A percentile compares a stretch with the other conserved stretches of the same genome.
Evolutionary conservation across 768 basidiomycete species (phyloP).

Genomic region (Inosperma sp.): DNA sequence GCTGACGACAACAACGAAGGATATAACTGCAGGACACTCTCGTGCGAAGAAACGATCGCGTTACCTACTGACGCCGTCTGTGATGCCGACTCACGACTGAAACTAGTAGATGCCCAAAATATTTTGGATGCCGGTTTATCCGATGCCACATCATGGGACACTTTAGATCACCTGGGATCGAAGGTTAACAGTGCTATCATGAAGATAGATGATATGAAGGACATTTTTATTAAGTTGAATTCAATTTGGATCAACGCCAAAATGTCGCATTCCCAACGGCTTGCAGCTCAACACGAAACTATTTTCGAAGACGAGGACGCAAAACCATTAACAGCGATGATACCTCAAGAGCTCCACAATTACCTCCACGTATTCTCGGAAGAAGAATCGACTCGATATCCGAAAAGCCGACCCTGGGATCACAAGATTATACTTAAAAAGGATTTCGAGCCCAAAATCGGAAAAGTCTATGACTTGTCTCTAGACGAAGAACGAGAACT

Average conservation of each 20-base stretch:
- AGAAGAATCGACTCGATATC: slow-evolving; percentile 10
- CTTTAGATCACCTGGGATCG: too few species aligned
- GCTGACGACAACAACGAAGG: too few species aligned
- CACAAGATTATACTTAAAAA: slow-evolving; percentile 16
- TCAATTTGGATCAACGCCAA: background rate
- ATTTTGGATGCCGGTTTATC: too few species aligned
- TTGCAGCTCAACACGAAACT: background rate
- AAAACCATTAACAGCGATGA: background rate
- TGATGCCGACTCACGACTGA: too few species aligned
- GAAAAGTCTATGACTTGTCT: slow-evolving; percentile 6
- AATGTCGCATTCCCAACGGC: background rate
- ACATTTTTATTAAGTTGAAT: too few species aligned
- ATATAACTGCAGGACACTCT: too few species aligned
- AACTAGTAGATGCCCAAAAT: too few species aligned
- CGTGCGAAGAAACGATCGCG: too few species aligned
- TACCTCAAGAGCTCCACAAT: background rate
- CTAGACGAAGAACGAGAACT: background rate
- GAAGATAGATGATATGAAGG: too few species aligned
- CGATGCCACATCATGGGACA: too few species aligned
- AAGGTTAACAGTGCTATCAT: too few species aligned
- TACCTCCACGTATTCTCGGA: slow-evolving; percentile 10
- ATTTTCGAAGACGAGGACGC: background rate
- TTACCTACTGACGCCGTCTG: too few species aligned
- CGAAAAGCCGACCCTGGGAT: slow-evolving; percentile 7
- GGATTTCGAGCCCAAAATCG: slow-evolving; percentile 5